Base-by-base conservation (phyloP, 1,284 basidiomycete genomes). In the Veloboletus limbatus region DNA sequence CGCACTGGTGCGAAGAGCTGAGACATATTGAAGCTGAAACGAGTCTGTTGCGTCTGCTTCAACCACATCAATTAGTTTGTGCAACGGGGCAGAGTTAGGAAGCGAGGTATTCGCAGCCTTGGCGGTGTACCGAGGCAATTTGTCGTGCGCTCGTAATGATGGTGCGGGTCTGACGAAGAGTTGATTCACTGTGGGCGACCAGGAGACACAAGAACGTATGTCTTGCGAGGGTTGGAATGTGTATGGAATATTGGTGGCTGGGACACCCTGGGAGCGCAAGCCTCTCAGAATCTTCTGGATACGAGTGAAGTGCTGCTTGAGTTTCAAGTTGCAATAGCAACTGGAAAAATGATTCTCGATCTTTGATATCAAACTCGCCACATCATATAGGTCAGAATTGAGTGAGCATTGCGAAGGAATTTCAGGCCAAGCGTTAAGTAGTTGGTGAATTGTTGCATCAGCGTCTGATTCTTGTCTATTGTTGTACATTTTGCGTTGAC, bases 21-120 rank as follows among this genome's bases (percentile, higher is more conserved):
- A 30, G 4, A 40, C 40, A n/a, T 62, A 66, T 11, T 27, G 28
- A 7, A 8, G 20, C 8, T 58, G 57, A 8, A 62, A 65, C 20
- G 22, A 13, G n/a, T 45, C 36, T 3, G 4, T 32, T 8, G 55
- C 35, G 6, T 47, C 45, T 5, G 28, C 22, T 7, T 36, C 40
- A 9, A 45, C 45, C 2, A 24, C 43, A 2, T 26, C 13, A 3
- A 60, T 53, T 1, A 61, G 28, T n/a, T 45, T 38, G 21, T 40
- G 28, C 35, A 60, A 36, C 11, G 38, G 13, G 2, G 30, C n/a
- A 7, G 32, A 31, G 21, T 22, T 5, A 13, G 39, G 32, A 21
- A 8, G 14, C 1, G 46, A 25, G 3, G 46, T 11, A 10, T 33
- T 26, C n/a, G 6, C 13, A 1, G 6, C 9, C 27, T 10, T 8